A percentile compares a stretch with the other conserved stretches of the same genome.
Evolutionary conservation across 495 filamentous ascomycete genomes (phyloP).

Genomic region (Parmelia sp.): DNA sequence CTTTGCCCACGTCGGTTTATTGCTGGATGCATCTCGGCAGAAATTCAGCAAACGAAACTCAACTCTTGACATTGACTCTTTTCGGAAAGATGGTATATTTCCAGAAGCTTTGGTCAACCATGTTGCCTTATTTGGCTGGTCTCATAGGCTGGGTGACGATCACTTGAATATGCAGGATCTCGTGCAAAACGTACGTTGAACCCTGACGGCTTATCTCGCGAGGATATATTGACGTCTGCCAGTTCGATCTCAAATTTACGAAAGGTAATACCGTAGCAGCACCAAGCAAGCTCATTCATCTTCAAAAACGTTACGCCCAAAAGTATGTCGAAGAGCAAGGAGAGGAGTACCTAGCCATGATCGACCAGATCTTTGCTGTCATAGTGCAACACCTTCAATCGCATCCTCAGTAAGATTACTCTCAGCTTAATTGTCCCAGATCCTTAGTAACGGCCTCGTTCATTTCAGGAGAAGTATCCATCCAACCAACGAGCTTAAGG

Average conservation of each 20-base stretch:
- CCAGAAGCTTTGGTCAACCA: conserved; percentile 76
- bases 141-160: conserved; percentile 57
- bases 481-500: conserved; percentile 29
- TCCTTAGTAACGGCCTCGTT: neutral
- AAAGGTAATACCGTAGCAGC: conserved; percentile 81
- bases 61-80: conserved; percentile 58
- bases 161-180: conserved; percentile 66
- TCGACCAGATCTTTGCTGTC: conserved; percentile 36
- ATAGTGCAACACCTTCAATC: conserved; percentile 30
- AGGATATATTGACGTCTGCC: conserved; percentile 15
- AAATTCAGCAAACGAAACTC: conserved; percentile 87
- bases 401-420: conserved; percentile 32
- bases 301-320: conserved; percentile 68
- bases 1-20: conserved; percentile 84
- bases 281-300: conserved; percentile 70
- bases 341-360: conserved; percentile 44
- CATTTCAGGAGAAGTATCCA: conserved; percentile 26
- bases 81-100: conserved; percentile 60
- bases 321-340: conserved; percentile 35
- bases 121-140: conserved; percentile 81
- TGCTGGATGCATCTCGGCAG: conserved; percentile 64
- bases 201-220: neutral
- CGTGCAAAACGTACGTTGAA: conserved; percentile 41
- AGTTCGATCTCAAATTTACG: conserved; percentile 76
- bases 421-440: conserved; percentile 1